Base-by-base conservation (phyloP, 768 basidiomycete genomes). In the Mycena polygramma region DNA sequence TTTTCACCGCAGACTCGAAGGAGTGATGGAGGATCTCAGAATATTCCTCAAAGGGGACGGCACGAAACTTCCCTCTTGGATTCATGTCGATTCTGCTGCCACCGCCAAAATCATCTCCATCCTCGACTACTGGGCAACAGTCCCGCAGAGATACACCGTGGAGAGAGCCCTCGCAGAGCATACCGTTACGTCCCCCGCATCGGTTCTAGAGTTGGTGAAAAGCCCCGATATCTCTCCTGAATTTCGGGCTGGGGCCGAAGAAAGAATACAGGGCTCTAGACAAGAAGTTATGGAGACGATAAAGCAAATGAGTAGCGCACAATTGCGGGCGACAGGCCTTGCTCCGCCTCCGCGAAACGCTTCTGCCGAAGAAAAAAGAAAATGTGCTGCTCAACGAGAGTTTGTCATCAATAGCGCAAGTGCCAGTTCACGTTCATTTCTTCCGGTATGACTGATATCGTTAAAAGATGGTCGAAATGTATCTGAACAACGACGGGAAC, bases 1-100 rank as follows among this genome's bases (percentile, higher is more conserved):
- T 51, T 6, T 51, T 41, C 20, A 2, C 8, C n/a, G 22, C 43
- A 67, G 66, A 41, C 66, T 67, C 15, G 51, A 59, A 14, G 36
- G n/a, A 8, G 66, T 60, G 41, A 67, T 67, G 58, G 39, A 60
- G 8, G 41, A 67, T 26, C 58, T 67, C 35, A 59, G 26, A 35
- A 20, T 24, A 37, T 39, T 41, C 26, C 51, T 67, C 7, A 49
- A 53, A 46, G 58, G 37, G 39, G 52, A 60, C 43, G 49, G 30
- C 24, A 19, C 49, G 6, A 15, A 11, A 22, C 26, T 67, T 45
- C 66, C 66, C 17, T 24, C 39, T n/a, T 67, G 66, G 66, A 59
- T 67, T 46, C 58, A 67, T 26, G 52, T 67, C 30, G n/a, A 43
- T 39, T 53, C 66, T 24, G 35, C 39, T 10, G 66, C 49, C 20